Conservation (phyloP, 2,329 filamentous ascomycete species). For the Emmonsia crescens region DNA sequence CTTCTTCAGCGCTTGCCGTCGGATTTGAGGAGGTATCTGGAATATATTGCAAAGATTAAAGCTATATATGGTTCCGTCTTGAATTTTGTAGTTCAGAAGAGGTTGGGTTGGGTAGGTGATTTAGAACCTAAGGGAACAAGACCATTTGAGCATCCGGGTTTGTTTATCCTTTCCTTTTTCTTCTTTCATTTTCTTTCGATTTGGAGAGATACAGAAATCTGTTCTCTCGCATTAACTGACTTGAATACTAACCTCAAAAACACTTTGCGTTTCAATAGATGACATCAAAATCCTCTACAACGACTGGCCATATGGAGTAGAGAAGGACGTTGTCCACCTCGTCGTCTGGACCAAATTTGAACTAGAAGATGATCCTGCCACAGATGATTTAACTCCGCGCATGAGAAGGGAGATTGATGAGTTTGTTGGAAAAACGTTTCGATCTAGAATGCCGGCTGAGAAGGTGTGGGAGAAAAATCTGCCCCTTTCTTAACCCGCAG, state of each 20-base stretch:
- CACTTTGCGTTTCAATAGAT: not conserved
- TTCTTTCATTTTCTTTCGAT: not conserved
- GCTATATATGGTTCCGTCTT: constrained; percentile 44
- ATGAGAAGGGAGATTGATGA: constrained; percentile 37
- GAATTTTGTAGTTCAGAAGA: constrained; percentile 44
- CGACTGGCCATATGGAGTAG: constrained; percentile 54
- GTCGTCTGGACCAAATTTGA: constrained; percentile 47
- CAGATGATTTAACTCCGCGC: constrained; percentile 43
- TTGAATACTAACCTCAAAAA: not conserved
- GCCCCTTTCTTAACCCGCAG: too few species aligned
- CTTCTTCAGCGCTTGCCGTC: constrained; percentile 59
- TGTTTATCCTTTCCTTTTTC: not conserved
- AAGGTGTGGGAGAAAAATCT: constrained; percentile 25
- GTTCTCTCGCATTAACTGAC: not conserved
- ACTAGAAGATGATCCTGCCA: constrained; percentile 27
- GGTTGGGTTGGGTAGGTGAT: constrained; percentile 47
- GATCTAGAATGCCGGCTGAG: constrained; percentile 31
- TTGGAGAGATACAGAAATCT: not conserved
- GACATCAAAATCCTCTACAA: constrained; percentile 51
- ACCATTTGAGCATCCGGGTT: constrained; percentile 29
- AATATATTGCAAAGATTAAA: constrained; percentile 47
- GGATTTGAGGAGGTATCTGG: constrained; percentile 47
- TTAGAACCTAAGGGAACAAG: constrained; percentile 24
- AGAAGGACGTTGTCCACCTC: constrained; percentile 44
- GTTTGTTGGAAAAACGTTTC: constrained; percentile 49